These are phyloP conservation scores for Phyllosticta citribraziliensis DNA, from an alignment of 2,329 filamentous ascomycete genomes.

Conservation along the genomic window DNA sequence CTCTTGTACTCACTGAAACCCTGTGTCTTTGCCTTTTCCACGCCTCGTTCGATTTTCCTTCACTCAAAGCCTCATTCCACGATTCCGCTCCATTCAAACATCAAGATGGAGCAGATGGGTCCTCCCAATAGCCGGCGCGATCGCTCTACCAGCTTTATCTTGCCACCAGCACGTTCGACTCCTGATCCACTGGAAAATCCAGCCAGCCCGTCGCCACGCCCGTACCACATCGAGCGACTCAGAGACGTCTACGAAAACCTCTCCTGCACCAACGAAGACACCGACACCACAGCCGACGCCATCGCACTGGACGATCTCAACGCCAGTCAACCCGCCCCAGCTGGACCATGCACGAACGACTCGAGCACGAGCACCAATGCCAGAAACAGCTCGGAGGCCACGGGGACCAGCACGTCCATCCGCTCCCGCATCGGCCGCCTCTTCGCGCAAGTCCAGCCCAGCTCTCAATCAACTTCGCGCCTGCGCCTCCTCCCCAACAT, in stretches of 20 bases:
- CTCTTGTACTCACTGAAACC: no score
- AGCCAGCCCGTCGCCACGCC: background rate
- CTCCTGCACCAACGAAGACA: background rate
- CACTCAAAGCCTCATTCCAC: background rate
- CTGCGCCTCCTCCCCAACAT: no score
- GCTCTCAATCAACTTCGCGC: background rate
- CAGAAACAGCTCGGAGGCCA: background rate
- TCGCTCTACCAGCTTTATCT: no score
- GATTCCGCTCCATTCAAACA: background rate
- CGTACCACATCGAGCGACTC: background rate
- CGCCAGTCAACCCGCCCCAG: background rate
- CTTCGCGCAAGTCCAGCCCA: background rate
- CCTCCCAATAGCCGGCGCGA: no score
- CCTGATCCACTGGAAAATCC: no score
- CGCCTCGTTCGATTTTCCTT: no score
- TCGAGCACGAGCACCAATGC: background rate
- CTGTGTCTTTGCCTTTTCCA: no score
- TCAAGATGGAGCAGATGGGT: background rate
- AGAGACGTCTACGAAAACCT: background rate
- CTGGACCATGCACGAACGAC: background rate
- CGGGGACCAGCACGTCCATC: background rate
- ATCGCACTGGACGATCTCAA: background rate
- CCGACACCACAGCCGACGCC: background rate
- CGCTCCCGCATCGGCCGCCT: background rate
- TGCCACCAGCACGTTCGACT: no score